Base-by-base conservation (phyloP, 139 green algal genomes). In the Auxenochlorella protothecoides region DNA sequence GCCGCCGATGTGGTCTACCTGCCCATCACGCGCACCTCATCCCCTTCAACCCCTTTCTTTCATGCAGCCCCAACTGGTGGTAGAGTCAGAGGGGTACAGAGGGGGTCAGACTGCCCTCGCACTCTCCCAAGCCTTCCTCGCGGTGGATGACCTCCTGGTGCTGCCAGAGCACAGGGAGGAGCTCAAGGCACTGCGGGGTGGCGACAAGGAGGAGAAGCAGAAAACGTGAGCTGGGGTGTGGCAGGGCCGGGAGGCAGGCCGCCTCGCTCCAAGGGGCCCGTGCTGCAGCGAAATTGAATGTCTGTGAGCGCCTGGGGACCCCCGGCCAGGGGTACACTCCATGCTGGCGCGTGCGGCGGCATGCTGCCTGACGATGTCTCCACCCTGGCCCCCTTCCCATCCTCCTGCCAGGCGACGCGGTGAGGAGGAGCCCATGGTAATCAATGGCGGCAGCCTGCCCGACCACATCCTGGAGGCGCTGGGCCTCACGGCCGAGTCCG, bases 391-490 rank as follows among this genome's bases (percentile, higher is more conserved):
- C 27, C 27, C 27, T 44, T 44, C 27, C 27, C 27, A 44, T 44
- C 27, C 27, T 44, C 27, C 27, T 44, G 27, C 27, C 27, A 44
- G 27, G 27, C 27, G 27, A 44, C 27, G 27, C 27, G 27, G 27
- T 44, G 27, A 44, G 27, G 27, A 44, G 27, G 27, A 44, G 3
- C 68, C 67, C 70, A 83, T 83, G 74, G 72, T 70, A 2, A 76
- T 83, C 63, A 78, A 78, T 66, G 78, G 75, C 52, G 65, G 70
- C 5, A 72, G 75, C 2, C 72, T 87, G 74, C 80, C 82, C 4
- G 82, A 86, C 52, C 68, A 69, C 16, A 57, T 87, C n/a, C 70
- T 80, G 54, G 75, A 82, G 66, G 82, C 82, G 6, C 74, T 87
- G 52, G 71, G 76, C 10, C 62, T 76, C 63, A 59, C 72, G 57